These are phyloP conservation scores for Aspergillus mulundensis DNA, from an alignment of 495 filamentous ascomycete species.

Conservation along the genomic window DNA sequence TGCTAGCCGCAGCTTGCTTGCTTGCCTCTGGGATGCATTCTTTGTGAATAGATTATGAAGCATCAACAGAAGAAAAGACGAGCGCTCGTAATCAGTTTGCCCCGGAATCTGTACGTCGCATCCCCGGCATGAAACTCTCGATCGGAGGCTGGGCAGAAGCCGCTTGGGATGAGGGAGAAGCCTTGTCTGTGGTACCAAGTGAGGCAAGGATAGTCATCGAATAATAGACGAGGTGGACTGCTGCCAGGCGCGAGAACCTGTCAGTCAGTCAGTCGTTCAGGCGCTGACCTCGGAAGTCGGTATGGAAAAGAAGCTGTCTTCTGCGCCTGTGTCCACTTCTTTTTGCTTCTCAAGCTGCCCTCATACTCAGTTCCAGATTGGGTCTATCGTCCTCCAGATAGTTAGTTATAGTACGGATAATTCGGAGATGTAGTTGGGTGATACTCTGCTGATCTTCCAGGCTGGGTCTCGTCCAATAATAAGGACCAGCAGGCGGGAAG, in stretches of 20 bases:
- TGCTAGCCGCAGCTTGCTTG: neutral
- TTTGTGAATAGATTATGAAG: neutral
- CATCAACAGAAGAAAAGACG: conserved; percentile 4
- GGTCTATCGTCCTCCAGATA: neutral
- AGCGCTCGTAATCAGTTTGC: neutral
- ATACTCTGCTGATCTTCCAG: neutral
- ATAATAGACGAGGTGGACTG: neutral
- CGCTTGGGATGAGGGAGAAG: neutral
- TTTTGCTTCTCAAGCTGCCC: neutral
- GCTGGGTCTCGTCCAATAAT: neutral
- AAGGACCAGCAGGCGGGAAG: neutral
- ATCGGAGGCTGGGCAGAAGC: neutral
- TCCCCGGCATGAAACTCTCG: neutral
- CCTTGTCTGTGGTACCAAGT: conserved; percentile 1
- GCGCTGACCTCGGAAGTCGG: neutral
- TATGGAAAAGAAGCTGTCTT: neutral
- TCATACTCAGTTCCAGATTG: neutral
- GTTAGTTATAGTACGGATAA: neutral
- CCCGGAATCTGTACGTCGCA: neutral
- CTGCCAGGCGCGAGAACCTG: neutral
- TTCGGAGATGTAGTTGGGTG: neutral
- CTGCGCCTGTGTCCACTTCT: neutral
- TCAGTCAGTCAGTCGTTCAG: neutral
- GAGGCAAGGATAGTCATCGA: conserved; percentile 5
- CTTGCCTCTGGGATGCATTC: neutral